Evolutionary conservation across 768 basidiomycete genomes (phyloP).

Genomic region (Daedaleopsis sinensis): DNA sequence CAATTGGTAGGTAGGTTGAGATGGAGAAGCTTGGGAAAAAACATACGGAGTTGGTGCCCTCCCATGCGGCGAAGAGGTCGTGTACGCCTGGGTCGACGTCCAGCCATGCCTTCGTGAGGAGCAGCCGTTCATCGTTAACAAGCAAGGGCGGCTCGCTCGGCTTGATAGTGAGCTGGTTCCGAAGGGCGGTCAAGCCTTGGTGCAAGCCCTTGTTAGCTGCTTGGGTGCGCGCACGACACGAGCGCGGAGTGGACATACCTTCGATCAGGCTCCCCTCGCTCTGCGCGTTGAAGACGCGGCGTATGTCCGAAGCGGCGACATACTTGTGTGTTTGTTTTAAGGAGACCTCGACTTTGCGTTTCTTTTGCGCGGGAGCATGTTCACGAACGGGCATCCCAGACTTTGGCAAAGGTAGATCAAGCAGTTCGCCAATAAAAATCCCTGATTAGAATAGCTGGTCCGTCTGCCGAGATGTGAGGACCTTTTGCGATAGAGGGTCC

Average conservation of each 20-base stretch:
- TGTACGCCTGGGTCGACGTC: slow-evolving; percentile 54
- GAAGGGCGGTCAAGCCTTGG: slow-evolving; percentile 51
- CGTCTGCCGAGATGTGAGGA: too few species aligned
- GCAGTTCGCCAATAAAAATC: not conserved
- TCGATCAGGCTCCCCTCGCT: slow-evolving; percentile 21
- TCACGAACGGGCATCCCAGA: not conserved
- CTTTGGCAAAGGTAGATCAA: not conserved
- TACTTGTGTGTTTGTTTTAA: slow-evolving; percentile 13
- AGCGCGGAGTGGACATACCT: slow-evolving; percentile 10
- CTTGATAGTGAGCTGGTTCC: slow-evolving; percentile 64
- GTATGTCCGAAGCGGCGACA: slow-evolving; percentile 15
- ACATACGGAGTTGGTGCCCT: slow-evolving; percentile 52
- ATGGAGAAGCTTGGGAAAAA: not conserved
- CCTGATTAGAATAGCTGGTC: too few species aligned
- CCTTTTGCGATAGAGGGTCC: too few species aligned
- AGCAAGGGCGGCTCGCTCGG: slow-evolving; percentile 48
- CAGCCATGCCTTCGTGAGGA: slow-evolving; percentile 66
- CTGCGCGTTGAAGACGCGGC: slow-evolving; percentile 14
- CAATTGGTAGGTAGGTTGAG: not conserved
- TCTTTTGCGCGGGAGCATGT: not conserved
- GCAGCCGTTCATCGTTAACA: slow-evolving; percentile 61
- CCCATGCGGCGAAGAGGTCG: slow-evolving; percentile 69
- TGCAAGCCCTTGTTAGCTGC: not conserved
- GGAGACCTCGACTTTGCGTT: slow-evolving; percentile 12
- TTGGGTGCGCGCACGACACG: not conserved